Percentiles rank a stretch among this genome's conserved stretches.
Evolutionary conservation across 176 grass and related monocot genomes (phyloP).

Genomic region (Eragrostis curvula): DNA sequence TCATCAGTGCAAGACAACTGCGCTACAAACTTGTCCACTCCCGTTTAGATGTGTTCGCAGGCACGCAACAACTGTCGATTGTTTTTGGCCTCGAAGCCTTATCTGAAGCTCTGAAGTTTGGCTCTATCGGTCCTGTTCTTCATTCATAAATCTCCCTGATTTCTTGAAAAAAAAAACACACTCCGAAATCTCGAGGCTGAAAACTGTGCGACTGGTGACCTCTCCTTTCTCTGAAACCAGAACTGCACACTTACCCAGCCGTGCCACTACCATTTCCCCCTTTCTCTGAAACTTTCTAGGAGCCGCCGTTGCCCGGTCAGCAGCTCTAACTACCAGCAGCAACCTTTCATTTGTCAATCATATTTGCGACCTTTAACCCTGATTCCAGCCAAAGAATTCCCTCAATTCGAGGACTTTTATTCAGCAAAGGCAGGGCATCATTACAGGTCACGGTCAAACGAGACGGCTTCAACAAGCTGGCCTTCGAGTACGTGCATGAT

Average conservation of each 20-base stretch:
- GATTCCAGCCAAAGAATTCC: neutral
- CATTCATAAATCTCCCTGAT: neutral
- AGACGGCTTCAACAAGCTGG: slow-evolving; percentile 30
- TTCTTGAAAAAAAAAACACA: too few species aligned
- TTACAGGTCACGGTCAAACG: neutral
- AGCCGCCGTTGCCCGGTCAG: slow-evolving; percentile 9
- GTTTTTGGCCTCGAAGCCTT: neutral
- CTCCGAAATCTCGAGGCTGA: slow-evolving; percentile 1
- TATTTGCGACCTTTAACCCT: neutral
- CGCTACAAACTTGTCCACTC: neutral
- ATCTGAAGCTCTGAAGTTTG: neutral
- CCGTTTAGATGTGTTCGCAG: neutral
- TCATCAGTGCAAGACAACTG: neutral
- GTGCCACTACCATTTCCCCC: neutral
- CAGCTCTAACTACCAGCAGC: neutral
- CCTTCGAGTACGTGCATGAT: neutral
- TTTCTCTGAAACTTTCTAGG: slow-evolving; percentile 15
- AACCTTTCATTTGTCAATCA: neutral
- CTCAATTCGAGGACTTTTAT: neutral
- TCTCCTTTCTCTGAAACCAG: neutral
- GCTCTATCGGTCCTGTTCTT: neutral
- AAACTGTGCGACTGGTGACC: neutral
- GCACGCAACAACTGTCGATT: neutral
- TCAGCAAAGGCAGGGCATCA: slow-evolving; percentile 3
- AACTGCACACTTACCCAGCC: neutral